A percentile compares a stretch with the other conserved stretches of the same genome.
Conservation (phyloP, 1,139 yeast genomes). For the Pichia sp. region DNA sequence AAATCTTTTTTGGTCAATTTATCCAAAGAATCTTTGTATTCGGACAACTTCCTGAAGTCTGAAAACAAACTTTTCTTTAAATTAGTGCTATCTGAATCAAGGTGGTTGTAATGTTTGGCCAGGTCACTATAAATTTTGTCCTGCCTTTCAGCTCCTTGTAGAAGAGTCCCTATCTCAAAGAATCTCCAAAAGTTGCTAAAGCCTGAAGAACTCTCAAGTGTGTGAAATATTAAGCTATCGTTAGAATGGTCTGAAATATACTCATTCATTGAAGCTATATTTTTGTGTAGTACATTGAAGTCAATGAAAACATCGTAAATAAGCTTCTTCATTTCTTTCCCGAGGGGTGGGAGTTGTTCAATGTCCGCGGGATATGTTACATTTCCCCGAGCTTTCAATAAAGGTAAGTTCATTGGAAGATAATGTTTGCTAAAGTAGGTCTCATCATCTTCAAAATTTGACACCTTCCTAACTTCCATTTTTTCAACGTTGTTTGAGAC, state of each 20-base stretch:
- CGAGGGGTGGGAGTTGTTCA: conserved; percentile 26
- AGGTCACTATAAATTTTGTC: conserved; percentile 5
- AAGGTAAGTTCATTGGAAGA: conserved; percentile 40
- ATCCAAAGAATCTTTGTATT: conserved; percentile 8
- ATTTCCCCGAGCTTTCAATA: conserved; percentile 30
- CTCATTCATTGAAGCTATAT: conserved; percentile 31
- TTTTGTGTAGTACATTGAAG: conserved; percentile 35
- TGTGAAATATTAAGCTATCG: conserved; percentile 24
- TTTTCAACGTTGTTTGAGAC: conserved; percentile 6
- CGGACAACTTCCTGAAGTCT: conserved; percentile 15
- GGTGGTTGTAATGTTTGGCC: not conserved
- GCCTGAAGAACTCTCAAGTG: conserved; percentile 27
- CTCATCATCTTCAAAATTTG: conserved; percentile 40
- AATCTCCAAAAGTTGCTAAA: conserved; percentile 41
- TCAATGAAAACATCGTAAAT: conserved; percentile 40
- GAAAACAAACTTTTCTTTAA: conserved; percentile 10
- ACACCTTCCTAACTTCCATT: not conserved
- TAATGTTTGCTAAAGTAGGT: conserved; percentile 33
- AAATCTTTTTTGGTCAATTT: conserved; percentile 3
- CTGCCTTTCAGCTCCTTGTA: conserved; percentile 22
- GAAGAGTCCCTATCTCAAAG: conserved; percentile 33
- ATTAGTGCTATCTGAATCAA: conserved; percentile 4
- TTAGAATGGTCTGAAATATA: conserved; percentile 38
- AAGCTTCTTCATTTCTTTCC: conserved; percentile 36
- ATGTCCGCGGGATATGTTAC: conserved; percentile 33